Base-by-base conservation (phyloP, 2,329 filamentous ascomycete species). In the Xylaria digitata region DNA sequence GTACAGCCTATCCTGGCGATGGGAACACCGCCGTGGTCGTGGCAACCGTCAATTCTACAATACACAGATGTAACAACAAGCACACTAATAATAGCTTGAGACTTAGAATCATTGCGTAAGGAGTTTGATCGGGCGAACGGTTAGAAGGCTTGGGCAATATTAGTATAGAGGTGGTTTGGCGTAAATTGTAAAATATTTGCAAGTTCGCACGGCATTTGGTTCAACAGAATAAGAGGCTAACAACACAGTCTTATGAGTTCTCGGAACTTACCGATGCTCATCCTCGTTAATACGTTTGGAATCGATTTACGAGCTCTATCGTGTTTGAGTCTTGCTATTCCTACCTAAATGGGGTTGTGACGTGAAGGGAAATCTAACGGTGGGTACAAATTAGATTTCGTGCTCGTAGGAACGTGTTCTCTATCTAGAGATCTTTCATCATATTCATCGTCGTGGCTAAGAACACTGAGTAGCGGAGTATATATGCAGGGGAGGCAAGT, bases 31-130 rank as follows among this genome's bases (percentile, higher is more conserved):
- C 26, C 6, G 19, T n/a, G 15, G 21, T 21, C 32, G 43, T 21
- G 13, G 15, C 15, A 45, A 19, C 6, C 32, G 37, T 42, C 45
- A 42, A 54, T 50, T 43, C 42, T 37, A 55, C 54, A 23, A 55
- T 37, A 58, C 17, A 49, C 6, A 61, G 48, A 43, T 66, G 66
- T 68, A 66, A 63, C 50, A 63, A 60, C 40, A 63, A 30, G 30
- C n/a, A 42, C 50, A 61, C 52, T 43, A 40, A 37, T 46, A 50
- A 45, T 21, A 23, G 30, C 32, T 55, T 46, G 21, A 34, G 53
- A 48, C 15, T 40, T 26, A 21, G 17, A 19, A 60, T 45, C 48
- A 66, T 59, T 54, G 54, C 5, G 26, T 34, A 52, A 32, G 63
- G 63, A 59, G 62, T 68, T 30, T 1, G 53, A 8, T 42, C 48